A percentile compares a stretch with the other conserved stretches of the same genome.
Evolutionary conservation across 2,329 filamentous ascomycete species (phyloP).

Genomic region (Diaporthe longicolla): DNA sequence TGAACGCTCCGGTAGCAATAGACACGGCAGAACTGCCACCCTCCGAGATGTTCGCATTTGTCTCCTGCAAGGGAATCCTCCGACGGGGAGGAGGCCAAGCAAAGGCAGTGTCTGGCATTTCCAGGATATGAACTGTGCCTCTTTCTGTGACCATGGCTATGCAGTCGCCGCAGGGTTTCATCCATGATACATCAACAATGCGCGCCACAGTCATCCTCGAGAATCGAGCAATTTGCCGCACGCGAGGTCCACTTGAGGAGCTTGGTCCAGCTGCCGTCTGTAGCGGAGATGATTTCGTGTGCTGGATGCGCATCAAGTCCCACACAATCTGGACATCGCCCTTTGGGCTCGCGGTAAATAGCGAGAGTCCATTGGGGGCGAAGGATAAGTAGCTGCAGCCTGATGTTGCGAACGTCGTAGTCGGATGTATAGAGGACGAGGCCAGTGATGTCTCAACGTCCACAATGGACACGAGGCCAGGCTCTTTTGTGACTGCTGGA

Average conservation of each 20-base stretch:
- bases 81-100: slow-evolving; percentile 85
- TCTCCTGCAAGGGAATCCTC: slow-evolving; percentile 60
- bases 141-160: slow-evolving; percentile 92
- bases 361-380: slow-evolving; percentile 78
- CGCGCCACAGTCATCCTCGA: slow-evolving; percentile 92
- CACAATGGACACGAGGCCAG: slow-evolving; percentile 81
- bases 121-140: slow-evolving; percentile 94
- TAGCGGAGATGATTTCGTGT: slow-evolving; percentile 72
- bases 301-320: slow-evolving; percentile 79
- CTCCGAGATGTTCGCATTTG: slow-evolving; percentile 63
- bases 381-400: slow-evolving; percentile 88
- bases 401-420: slow-evolving; percentile 80
- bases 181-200: slow-evolving; percentile 92
- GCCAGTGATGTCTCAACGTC: slow-evolving; percentile 74
- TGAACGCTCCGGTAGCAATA: slow-evolving; percentile 79
- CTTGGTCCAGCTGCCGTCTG: slow-evolving; percentile 62
- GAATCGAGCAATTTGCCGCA: slow-evolving; percentile 90
- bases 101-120: slow-evolving; percentile 85
- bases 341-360: slow-evolving; percentile 86
- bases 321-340: slow-evolving; percentile 88
- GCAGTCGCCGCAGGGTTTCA: slow-evolving; percentile 82
- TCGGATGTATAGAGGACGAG: slow-evolving; percentile 69
- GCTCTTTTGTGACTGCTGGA: slow-evolving; percentile 73
- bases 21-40: slow-evolving; percentile 71
- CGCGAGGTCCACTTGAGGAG: slow-evolving; percentile 68